Base-by-base conservation (phyloP, 1,284 basidiomycete genomes). In the Ceratobasidium sp. region DNA sequence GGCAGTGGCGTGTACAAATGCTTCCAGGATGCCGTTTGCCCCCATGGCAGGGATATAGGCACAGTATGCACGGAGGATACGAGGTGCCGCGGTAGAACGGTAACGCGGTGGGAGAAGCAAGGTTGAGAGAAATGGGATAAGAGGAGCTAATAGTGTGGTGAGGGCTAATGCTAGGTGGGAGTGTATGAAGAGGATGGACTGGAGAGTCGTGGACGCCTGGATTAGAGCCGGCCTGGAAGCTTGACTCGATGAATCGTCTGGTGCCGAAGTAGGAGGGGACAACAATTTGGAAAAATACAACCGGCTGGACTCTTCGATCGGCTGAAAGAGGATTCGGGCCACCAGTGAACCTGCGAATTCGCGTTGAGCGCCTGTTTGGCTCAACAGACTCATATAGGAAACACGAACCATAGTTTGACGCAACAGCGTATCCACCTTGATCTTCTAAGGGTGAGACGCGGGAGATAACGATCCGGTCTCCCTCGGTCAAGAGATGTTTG, bases 401-500 rank as follows among this genome's bases (percentile, higher is more conserved):
- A 18, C 10, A 85, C 90, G 63, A 66, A 95, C 96, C 97, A 83
- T 98, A 98, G 85, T 98, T 98, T 61, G 94, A 93, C 13, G 97
- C 97, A 12, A 98, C 89, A 0, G 97, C 97, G 84, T 98, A 98
- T 2, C 95, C 97, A 12, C 95, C 97, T 85, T 98, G 96, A 84
- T 97, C 94, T 71, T 92, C 88, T 60, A 97, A 86, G 13, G 94
- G 92, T 78, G 95, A 95, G 80, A 96, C 91, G 81, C 90, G 90
- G 0, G 95, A 94, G 33, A 98, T 89, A 1, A 97, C 90, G 66
- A 99, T 87, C 82, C 98, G 96, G 85, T 99, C 98, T 12, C 95
- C 96, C 84, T 99, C 98, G 0, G 97, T 99, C 42, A 99, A 87
- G 80, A 97, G 89, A 83, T 99, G 97, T 84, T 99, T 99, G 82